These are phyloP conservation scores for Ceratobasidium sp. DNA, from an alignment of 1,284 basidiomycete species.

Conservation along the genomic window DNA sequence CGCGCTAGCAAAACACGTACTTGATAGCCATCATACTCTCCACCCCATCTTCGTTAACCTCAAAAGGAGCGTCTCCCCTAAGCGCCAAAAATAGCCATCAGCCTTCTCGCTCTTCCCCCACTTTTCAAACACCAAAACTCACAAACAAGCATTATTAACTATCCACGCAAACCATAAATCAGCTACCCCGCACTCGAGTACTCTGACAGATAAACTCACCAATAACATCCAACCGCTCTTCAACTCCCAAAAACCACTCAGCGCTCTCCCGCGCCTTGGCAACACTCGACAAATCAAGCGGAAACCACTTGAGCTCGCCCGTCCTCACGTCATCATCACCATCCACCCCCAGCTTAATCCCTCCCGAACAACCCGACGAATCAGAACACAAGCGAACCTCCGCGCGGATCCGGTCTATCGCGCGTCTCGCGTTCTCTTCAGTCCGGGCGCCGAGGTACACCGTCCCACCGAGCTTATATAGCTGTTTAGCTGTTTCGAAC, in stretches of 20 bases:
- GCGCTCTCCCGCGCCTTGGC: constrained; percentile 63
- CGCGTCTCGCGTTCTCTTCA: constrained; percentile 59
- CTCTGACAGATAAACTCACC: constrained; percentile 56
- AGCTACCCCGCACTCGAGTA: neutral
- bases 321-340: constrained; percentile 55
- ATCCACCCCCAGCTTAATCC: too few relatives aligned
- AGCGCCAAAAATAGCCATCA: neutral
- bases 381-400: constrained; percentile 53
- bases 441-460: constrained; percentile 62
- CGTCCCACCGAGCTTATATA: constrained; percentile 61
- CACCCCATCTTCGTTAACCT: constrained; percentile 55
- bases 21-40: constrained; percentile 62
- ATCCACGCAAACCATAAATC: neutral
- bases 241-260: constrained; percentile 62
- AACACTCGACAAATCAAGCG: constrained; percentile 63
- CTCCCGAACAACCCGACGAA: too few relatives aligned
- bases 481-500: constrained; percentile 58
- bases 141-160: constrained; percentile 71
- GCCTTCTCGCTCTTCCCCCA: neutral
- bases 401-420: constrained; percentile 58
- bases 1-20: constrained; percentile 54
- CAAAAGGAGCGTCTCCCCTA: constrained; percentile 53
- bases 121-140: constrained; percentile 48
- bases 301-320: constrained; percentile 63
- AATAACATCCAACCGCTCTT: constrained; percentile 69